These are phyloP conservation scores for Mycena capillaripes DNA, from an alignment of 768 basidiomycete species.

Conservation along the genomic window DNA sequence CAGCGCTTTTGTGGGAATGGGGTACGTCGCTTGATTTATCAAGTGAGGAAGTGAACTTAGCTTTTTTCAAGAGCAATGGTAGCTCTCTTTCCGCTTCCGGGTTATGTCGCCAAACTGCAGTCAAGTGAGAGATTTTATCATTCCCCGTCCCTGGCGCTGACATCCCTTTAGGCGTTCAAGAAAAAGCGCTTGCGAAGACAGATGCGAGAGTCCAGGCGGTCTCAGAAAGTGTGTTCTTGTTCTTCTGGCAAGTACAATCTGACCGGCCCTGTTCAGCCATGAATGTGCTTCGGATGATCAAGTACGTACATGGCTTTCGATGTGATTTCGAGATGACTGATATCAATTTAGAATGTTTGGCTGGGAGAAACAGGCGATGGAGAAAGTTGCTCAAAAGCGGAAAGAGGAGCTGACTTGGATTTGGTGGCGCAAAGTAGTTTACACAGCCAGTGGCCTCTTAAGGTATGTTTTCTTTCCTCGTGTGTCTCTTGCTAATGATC, in stretches of 20 bases:
- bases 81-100: not conserved
- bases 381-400: conserved; percentile 67
- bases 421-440: conserved; percentile 65
- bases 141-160: not conserved
- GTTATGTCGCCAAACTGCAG: not conserved
- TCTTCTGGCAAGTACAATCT: conserved; percentile 16
- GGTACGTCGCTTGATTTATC: conserved; percentile 39
- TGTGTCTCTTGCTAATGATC: not conserved
- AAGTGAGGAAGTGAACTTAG: conserved; percentile 32
- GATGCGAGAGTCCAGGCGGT: conserved; percentile 74
- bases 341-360: conserved; percentile 51
- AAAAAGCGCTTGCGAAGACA: conserved; percentile 29
- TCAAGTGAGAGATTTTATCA: not conserved
- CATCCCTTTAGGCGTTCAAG: not conserved
- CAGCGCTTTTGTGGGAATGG: conserved; percentile 71
- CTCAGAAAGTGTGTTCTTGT: conserved; percentile 64
- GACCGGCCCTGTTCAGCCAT: conserved; percentile 54
- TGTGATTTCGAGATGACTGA: not conserved
- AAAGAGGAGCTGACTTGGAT: conserved; percentile 72
- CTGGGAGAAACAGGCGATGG: conserved; percentile 70
- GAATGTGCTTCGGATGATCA: conserved; percentile 74
- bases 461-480: conserved; percentile 2
- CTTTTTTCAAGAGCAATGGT: not conserved
- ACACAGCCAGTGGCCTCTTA: conserved; percentile 29
- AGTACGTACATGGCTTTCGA: conserved; percentile 44